Base-by-base conservation (phyloP, 768 basidiomycete species). In the Calocera cornea region DNA sequence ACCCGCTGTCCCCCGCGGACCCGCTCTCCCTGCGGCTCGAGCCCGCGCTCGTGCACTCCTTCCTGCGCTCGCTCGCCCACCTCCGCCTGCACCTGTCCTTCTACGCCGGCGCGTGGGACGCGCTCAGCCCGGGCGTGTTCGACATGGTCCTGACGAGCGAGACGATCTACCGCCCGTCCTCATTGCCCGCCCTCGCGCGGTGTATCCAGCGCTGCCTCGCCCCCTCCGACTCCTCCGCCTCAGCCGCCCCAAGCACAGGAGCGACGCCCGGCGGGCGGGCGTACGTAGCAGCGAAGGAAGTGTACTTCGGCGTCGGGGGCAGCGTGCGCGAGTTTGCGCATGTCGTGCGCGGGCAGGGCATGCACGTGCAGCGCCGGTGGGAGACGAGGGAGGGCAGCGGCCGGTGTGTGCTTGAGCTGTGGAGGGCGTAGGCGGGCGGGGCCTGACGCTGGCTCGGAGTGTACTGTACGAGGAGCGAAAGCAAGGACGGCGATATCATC, bases 241-340 rank as follows among this genome's bases (percentile, higher is more conserved):
- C n/a, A n/a, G n/a, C n/a, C n/a, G n/a, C n/a, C n/a, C n/a, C n/a
- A n/a, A n/a, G n/a, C n/a, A n/a, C n/a, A n/a, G n/a, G n/a, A n/a
- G n/a, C n/a, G n/a, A n/a, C n/a, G n/a, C n/a, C n/a, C n/a, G n/a
- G n/a, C n/a, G n/a, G 16, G 64, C n/a, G n/a, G n/a, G n/a, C n/a
- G n/a, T n/a, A n/a, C n/a, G n/a, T 97, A 1, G 94, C 93, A 1
- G 91, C 90, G 1, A 98, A 97, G 76, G 83, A 92, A 16, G 76
- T 97, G 22, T 97, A 97, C 75, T 97, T 98, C 75, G 95, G 95
- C 7, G 92, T 97, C 2, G 95, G 94, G 0, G 95, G 95, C 0
- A 91, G 94, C 7, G 78, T 95, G 31, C 76, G 82, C 14, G 89
- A 87, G 68, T 95, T 95, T 71, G 75, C 7, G 44, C 44, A 19